phyloP scores from a whole-genome alignment of 495 filamentous ascomycete genomes.

The Lophiotrema nucula region DNA sequence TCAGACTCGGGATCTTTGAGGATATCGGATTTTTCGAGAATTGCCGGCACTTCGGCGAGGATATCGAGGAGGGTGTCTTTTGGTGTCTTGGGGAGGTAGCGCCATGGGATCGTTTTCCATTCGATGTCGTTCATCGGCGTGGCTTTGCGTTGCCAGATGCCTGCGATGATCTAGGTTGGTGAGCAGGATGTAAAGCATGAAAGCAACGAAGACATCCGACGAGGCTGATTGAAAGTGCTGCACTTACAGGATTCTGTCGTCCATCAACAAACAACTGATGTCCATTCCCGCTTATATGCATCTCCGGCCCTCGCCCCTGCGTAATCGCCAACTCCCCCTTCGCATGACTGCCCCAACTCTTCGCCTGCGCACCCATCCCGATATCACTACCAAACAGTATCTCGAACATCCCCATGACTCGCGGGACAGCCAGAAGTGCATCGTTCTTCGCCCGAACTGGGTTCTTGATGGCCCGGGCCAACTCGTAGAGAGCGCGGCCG shows the following conservation, averaged over 20 bases:
- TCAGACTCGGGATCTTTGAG: background rate
- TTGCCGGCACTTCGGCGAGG: background rate
- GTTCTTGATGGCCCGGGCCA: background rate
- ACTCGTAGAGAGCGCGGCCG: background rate
- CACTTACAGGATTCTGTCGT: background rate
- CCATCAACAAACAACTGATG: slow-evolving; percentile 12
- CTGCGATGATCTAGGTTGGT: background rate
- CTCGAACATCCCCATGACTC: slow-evolving; percentile 6
- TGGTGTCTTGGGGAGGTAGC: background rate
- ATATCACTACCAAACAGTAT: slow-evolving; percentile 7
- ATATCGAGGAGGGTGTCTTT: slow-evolving; percentile 6
- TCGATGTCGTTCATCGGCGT: background rate
- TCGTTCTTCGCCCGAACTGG: background rate
- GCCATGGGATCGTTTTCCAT: slow-evolving; percentile 6
- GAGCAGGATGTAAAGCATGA: too few species aligned
- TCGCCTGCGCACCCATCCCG: background rate
- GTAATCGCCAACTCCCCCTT: slow-evolving; percentile 4
- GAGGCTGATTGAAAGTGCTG: background rate
- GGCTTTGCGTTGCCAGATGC: background rate
- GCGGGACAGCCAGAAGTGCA: background rate
- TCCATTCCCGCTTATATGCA: background rate
- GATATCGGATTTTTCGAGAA: background rate
- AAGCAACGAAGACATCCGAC: background rate
- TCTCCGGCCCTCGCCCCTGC: background rate
- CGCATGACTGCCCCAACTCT: slow-evolving; percentile 3